Base-by-base conservation (phyloP, 164 flowering plant species). In the Saururus chinensis region DNA sequence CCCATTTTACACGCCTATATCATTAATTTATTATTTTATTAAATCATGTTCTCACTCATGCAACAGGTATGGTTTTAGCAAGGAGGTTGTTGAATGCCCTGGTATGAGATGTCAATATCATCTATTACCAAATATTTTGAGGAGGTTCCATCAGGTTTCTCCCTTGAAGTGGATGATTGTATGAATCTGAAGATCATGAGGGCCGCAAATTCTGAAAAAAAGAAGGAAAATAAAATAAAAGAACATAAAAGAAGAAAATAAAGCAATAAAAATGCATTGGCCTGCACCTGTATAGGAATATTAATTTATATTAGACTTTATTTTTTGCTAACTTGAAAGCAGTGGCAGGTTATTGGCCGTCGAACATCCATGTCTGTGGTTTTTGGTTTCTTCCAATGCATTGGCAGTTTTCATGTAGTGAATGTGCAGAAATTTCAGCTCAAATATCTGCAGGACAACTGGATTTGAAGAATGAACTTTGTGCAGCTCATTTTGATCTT, bases 1-100 rank as follows among this genome's bases (percentile, higher is more conserved):
- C 17, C 17, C 14, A 12, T 12, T 45, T 12, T 45, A 12, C 49
- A 12, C 17, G 11, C 49, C 49, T 53, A 10, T 19, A 19, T 11
- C 19, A 11, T 19, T 52, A 52, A 52, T 22, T 53, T 19, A 53
- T 20, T 8, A 8, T 12, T 45, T 17, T 12, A 3, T 8, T 45
- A 3, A 17, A 17, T 45, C 14, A 30, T 6, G 37, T 30, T 17
- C 14, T 4, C 49, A 12, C 49, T 45, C 49, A 12, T 45, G 59
- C 58, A 26, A 69, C 81, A 88, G 98, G 83, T 92, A 88, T 67
- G 96, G 96, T 13, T 92, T 92, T 65, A 92, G 95, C 83, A 74
- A 73, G 76, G 95, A 92, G 75, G 72, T 88, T 68, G 95, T 92
- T 56, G 98, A 92, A 68, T 86, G 84, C 71, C 98, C 98, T 67